These are phyloP conservation scores for Juncus effusus DNA, from an alignment of 176 grass and related monocot genomes.

Conservation along the genomic window DNA sequence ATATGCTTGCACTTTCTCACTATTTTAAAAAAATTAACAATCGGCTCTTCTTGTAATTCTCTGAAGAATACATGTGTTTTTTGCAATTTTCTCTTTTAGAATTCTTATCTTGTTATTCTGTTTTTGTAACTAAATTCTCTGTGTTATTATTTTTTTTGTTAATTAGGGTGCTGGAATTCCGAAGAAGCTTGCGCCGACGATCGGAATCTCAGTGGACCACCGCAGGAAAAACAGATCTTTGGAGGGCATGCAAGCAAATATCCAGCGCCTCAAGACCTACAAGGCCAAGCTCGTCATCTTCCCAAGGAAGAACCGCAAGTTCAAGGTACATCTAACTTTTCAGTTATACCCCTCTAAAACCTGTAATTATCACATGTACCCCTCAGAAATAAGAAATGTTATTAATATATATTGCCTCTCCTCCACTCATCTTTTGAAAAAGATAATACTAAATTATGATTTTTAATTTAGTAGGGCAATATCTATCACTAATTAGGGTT, in stretches of 20 bases:
- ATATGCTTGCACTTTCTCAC: not conserved
- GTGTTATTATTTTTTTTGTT: not conserved
- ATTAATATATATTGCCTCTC: too few relatives aligned
- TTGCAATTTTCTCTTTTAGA: not conserved
- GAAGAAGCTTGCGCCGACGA: constrained; percentile 71
- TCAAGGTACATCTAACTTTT: constrained; percentile 43
- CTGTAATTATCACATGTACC: too few relatives aligned
- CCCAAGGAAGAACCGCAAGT: constrained; percentile 63
- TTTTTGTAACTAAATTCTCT: not conserved
- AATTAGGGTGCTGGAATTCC: constrained; percentile 59
- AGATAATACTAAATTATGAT: too few relatives aligned
- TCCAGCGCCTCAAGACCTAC: constrained; percentile 75
- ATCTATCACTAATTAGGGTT: too few relatives aligned
- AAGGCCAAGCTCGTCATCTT: constrained; percentile 87
- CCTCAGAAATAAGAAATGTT: too few relatives aligned
- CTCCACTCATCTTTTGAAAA: too few relatives aligned
- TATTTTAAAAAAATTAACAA: not conserved
- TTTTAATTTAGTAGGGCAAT: too few relatives aligned
- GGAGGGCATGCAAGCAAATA: constrained; percentile 66
- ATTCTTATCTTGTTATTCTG: not conserved
- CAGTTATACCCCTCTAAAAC: too few relatives aligned
- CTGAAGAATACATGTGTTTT: not conserved
- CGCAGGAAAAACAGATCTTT: constrained; percentile 72
- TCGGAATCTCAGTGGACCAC: constrained; percentile 81
- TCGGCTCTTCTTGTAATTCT: too few relatives aligned